Evolutionary conservation across 805 yeast genomes (phyloP), one percentile per base, ranked within the genome.

Genomic region (Priceomyces haplophilus): DNA sequence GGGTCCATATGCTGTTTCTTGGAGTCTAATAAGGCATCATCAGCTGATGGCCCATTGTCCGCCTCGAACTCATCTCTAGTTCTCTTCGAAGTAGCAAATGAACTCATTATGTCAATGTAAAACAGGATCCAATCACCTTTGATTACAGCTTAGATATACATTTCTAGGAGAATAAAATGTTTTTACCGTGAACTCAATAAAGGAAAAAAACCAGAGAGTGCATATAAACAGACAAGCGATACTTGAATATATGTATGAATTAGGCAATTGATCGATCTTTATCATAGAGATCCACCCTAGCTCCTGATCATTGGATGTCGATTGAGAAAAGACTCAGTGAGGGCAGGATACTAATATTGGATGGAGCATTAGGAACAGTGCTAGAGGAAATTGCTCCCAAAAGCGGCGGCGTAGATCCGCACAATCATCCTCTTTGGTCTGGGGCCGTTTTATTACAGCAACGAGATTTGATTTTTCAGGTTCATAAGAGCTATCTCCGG

Each of bases 351-450:
- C 40, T 54, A 17, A 58, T 64, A 1, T 47, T 61, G 11, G 87
- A 83, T 59, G 88, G 89, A 4, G 88, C 82, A 0, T 69, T 80
- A 34, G 88, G 88, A 0, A 80, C 85, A 0, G 80, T 76, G 50
- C 61, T 83, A 10, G 86, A 81, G 52, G 62, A 65, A 34, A 75
- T 79, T 8, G 64, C 73, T 15, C 67, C 54, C 1, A 40, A 42
- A 19, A 48, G 49, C 25, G 41, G 51, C 8, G 38, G 40, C 5
- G 42, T 51, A 37, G 57, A 56, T 24, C 58, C 65, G 7, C 52
- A 52, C 23, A 40, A 67, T 34, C 71, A 75, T 32, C 68, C 69
- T 7, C 64, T 83, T 7, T 84, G 90, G 89, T 78, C 85, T 0
- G 81, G 85, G 0, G 52, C 69, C 25, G 79, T 79, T 1, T 62